Conservation (phyloP, 2,329 filamentous ascomycete genomes). For the Monosporascus sp. region DNA sequence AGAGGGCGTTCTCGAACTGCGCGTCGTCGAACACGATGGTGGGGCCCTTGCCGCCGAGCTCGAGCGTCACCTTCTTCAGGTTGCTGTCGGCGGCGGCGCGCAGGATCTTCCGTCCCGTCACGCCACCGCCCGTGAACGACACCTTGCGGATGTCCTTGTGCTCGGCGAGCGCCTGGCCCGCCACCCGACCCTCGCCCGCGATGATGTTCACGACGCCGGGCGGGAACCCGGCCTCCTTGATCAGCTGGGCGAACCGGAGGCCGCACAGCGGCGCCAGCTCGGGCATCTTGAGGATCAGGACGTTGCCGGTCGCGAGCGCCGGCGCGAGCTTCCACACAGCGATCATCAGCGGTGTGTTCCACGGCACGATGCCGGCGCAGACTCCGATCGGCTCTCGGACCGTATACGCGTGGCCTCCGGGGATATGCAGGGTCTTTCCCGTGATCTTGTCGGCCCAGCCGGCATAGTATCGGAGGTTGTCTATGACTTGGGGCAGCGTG, state of each 20-base stretch:
- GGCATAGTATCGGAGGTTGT: slow-evolving; percentile 66
- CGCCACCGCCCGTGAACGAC: slow-evolving; percentile 69
- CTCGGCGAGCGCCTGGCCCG: slow-evolving; percentile 66
- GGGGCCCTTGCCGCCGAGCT: slow-evolving; percentile 72
- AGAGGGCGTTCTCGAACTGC: slow-evolving; percentile 67
- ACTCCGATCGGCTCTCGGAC: slow-evolving; percentile 73
- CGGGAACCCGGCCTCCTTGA: slow-evolving; percentile 70
- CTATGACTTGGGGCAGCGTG: slow-evolving; percentile 28
- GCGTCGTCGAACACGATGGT: slow-evolving; percentile 74
- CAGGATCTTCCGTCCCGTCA: slow-evolving; percentile 67
- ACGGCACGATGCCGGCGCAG: slow-evolving; percentile 71
- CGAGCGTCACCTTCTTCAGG: slow-evolving; percentile 74
- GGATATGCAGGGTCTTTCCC: slow-evolving; percentile 71
- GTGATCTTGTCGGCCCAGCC: slow-evolving; percentile 77
- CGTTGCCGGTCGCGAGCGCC: slow-evolving; percentile 60
- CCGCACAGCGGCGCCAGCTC: slow-evolving; percentile 61
- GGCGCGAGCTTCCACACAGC: slow-evolving; percentile 74
- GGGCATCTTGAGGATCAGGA: slow-evolving; percentile 57
- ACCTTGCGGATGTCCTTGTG: slow-evolving; percentile 79
- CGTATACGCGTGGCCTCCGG: slow-evolving; percentile 67
- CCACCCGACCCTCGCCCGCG: slow-evolving; percentile 69
- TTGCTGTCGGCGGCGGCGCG: slow-evolving; percentile 70
- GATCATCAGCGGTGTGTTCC: slow-evolving; percentile 77
- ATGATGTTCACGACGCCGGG: slow-evolving; percentile 70
- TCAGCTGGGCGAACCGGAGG: slow-evolving; percentile 57